Conservation (phyloP, 2,329 filamentous ascomycete species). For the Aspergillus aculeatinus region DNA sequence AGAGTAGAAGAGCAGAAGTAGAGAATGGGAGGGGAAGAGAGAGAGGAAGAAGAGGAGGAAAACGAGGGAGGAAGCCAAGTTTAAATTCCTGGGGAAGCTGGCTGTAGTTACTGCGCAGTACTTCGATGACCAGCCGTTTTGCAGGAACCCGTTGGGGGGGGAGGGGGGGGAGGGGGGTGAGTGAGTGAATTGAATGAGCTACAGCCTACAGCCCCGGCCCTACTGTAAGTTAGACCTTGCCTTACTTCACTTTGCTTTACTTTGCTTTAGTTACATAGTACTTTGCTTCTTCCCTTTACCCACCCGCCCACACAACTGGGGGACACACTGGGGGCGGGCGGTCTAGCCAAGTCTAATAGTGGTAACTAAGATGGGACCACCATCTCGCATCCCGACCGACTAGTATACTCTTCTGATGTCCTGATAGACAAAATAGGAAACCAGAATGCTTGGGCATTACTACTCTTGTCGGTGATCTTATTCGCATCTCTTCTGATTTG, state of each 20-base stretch:
- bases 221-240: neutral
- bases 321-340: constrained; percentile 9
- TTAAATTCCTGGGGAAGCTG: constrained; percentile 8
- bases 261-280: too few species aligned
- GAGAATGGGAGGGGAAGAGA: constrained; percentile 1
- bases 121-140: constrained; percentile 12
- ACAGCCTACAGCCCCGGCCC: neutral
- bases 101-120: neutral
- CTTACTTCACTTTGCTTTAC: constrained; percentile 4
- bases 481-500: neutral
- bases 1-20: constrained; percentile 2
- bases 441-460: neutral
- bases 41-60: constrained; percentile 4
- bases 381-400: constrained; percentile 5
- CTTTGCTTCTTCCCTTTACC: constrained; percentile 9
- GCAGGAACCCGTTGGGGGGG: constrained; percentile 18
- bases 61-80: neutral
- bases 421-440: neutral
- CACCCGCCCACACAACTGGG: constrained; percentile 3
- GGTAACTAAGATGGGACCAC: constrained; percentile 15
- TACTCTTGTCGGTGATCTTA: neutral
- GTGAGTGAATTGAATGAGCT: neutral
- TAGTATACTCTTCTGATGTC: constrained; percentile 11
- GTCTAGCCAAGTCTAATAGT: constrained; percentile 22
- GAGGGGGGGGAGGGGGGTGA: constrained; percentile 5